These are phyloP conservation scores for Rhodomyrtus tomentosa DNA, from an alignment of 345 rosid species.

Conservation along the genomic window DNA sequence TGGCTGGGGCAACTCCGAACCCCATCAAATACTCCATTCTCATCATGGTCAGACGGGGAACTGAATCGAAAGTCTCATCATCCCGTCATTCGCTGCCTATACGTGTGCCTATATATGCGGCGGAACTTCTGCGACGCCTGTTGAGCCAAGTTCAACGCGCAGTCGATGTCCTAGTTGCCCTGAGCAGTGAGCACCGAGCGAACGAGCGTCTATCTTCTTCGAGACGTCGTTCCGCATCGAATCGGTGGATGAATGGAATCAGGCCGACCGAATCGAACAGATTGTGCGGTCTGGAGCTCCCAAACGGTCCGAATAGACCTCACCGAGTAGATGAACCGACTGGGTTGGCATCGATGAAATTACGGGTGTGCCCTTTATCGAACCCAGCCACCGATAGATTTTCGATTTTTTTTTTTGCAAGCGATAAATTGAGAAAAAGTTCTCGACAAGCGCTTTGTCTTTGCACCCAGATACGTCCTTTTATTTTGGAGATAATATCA, in stretches of 20 bases:
- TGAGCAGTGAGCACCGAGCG: neutral
- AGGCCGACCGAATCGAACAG: neutral
- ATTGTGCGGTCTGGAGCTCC: neutral
- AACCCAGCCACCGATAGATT: neutral
- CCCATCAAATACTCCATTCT: neutral
- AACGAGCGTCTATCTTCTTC: neutral
- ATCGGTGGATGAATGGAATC: neutral
- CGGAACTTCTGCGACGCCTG: neutral
- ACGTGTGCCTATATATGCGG: neutral
- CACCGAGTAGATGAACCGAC: neutral
- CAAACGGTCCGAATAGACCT: neutral
- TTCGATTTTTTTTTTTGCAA: neutral
- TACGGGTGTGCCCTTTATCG: neutral
- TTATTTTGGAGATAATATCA: no score
- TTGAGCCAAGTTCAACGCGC: neutral
- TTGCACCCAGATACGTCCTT: neutral
- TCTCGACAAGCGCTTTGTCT: no score
- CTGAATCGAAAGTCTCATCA: neutral
- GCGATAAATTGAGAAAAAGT: neutral
- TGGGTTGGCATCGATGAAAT: neutral
- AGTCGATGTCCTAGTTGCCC: neutral
- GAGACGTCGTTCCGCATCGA: neutral
- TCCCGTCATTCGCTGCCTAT: neutral
- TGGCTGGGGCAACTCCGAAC: neutral
- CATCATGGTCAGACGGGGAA: neutral